Evolutionary conservation across 2,329 filamentous ascomycete species (phyloP).

Genomic region (Purpureocillium takamizusanense): DNA sequence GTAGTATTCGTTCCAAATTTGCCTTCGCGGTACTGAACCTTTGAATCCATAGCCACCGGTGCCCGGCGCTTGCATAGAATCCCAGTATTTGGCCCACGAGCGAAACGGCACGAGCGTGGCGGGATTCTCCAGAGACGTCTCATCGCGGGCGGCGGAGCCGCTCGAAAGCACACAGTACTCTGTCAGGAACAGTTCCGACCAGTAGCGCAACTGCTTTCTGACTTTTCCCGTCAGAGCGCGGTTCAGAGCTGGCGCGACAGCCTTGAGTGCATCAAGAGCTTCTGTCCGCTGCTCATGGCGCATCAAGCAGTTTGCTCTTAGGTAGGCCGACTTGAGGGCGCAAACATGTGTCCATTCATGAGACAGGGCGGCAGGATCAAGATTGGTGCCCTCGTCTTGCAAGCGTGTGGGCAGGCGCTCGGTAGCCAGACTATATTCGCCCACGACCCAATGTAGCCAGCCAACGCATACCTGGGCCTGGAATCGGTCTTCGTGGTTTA

Average conservation of each 20-base stretch:
- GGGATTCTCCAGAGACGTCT: constrained; percentile 39
- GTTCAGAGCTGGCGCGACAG: constrained; percentile 55
- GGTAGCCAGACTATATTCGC: constrained; percentile 56
- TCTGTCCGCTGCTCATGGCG: constrained; percentile 40
- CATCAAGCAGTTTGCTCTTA: constrained; percentile 58
- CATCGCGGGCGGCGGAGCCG: constrained; percentile 43
- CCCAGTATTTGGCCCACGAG: constrained; percentile 65
- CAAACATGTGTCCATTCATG: constrained; percentile 77
- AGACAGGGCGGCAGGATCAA: constrained; percentile 43
- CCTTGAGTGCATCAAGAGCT: constrained; percentile 58
- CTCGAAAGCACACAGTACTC: constrained; percentile 65
- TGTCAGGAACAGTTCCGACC: constrained; percentile 70
- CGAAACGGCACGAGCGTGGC: constrained; percentile 50
- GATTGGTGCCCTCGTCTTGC: constrained; percentile 40
- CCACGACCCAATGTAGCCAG: constrained; percentile 74
- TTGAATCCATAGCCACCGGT: constrained; percentile 49
- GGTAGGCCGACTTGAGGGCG: constrained; percentile 67
- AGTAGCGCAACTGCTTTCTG: constrained; percentile 60
- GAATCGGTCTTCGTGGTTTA: constrained; percentile 50
- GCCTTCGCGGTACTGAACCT: constrained; percentile 50
- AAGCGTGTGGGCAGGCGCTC: constrained; percentile 55
- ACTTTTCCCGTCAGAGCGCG: constrained; percentile 41
- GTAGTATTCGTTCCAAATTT: constrained; percentile 84
- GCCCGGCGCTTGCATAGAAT: constrained; percentile 34
- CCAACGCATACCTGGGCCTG: constrained; percentile 77